Base-by-base conservation (phyloP, 768 basidiomycete species). In the Piloderma croceum region DNA sequence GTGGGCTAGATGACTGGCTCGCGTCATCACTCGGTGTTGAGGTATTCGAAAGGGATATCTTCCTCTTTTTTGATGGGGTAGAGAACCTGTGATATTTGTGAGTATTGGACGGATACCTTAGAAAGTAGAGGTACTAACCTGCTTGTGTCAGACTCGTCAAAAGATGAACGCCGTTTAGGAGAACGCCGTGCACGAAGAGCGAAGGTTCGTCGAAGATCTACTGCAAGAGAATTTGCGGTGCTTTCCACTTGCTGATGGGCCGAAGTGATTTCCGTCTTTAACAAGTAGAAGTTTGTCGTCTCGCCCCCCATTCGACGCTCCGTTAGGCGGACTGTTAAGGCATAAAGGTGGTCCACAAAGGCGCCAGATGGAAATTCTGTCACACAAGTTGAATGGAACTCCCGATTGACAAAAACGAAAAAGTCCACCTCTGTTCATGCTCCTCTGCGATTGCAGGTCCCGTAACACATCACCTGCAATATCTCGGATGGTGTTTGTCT, bases 1-100 rank as follows among this genome's bases (percentile, higher is more conserved):
- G 53, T 22, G 66, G 62, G 31, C 60, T 65, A 9, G 67, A 60
- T 3, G 59, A 51, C 3, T 60, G 45, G 18, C 51, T 65, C 36
- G 51, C 60, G 7, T 60, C 63, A 32, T 65, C 68, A 17, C 38
- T 36, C 11, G 43, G n/a, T 13, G 46, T 57, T 12, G 59, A 52
- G 7, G 39, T 54, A 19, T 62, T 63, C 0, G 65, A 68, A 15
- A 59, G 42, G 2, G 69, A 68, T 6, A 76, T 43, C 11, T 73
- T 66, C 34, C 60, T 64, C 31, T 70, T 69, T 53, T 79, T 79
- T 31, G 53, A n/a, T n/a, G n/a, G n/a, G n/a, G n/a, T n/a, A n/a
- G n/a, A n/a, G n/a, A n/a, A n/a, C n/a, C n/a, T n/a, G n/a, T n/a
- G n/a, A n/a, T n/a, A n/a, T n/a, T n/a, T n/a, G n/a, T n/a, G n/a